Evolutionary conservation across 192 early-diverging fungal species (phyloP).

Genomic region (Podila clonocystis): DNA sequence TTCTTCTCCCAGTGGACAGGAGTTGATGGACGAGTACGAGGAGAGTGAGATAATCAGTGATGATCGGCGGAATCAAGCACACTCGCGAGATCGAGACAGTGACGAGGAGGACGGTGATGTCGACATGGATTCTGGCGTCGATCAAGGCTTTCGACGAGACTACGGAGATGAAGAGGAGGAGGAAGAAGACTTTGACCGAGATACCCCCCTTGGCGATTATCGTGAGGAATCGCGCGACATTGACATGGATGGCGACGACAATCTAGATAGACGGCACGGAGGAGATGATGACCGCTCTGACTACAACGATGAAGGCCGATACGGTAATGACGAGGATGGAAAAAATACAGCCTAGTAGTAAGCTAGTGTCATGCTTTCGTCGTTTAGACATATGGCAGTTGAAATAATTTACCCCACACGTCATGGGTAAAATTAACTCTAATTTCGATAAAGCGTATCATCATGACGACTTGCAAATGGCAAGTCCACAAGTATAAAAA

Average conservation of each 20-base stretch:
- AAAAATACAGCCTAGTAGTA: not conserved
- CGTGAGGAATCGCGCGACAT: not conserved
- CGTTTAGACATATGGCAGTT: not conserved
- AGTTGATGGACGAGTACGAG: constrained; percentile 16
- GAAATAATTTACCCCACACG: not conserved
- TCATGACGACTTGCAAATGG: not conserved
- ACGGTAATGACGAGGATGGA: not conserved
- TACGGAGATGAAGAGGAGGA: not conserved
- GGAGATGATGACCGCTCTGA: constrained; percentile 15
- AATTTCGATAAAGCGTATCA: too few relatives aligned
- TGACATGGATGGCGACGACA: constrained; percentile 3
- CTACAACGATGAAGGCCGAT: constrained; percentile 8
- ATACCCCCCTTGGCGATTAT: not conserved
- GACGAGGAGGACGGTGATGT: constrained; percentile 19
- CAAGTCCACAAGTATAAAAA: not conserved
- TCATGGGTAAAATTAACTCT: too few relatives aligned
- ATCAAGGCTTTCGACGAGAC: not conserved
- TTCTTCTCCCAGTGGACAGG: too few relatives aligned
- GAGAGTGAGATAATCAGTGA: constrained; percentile 32
- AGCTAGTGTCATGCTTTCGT: not conserved
- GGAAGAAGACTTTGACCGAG: constrained; percentile 3
- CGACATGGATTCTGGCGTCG: constrained; percentile 33
- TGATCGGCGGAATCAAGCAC: constrained; percentile 7
- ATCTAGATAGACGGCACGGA: not conserved
- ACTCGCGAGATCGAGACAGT: not conserved